Conservation (phyloP, 768 basidiomycete species). For the Rhizopogon salebrosus region DNA sequence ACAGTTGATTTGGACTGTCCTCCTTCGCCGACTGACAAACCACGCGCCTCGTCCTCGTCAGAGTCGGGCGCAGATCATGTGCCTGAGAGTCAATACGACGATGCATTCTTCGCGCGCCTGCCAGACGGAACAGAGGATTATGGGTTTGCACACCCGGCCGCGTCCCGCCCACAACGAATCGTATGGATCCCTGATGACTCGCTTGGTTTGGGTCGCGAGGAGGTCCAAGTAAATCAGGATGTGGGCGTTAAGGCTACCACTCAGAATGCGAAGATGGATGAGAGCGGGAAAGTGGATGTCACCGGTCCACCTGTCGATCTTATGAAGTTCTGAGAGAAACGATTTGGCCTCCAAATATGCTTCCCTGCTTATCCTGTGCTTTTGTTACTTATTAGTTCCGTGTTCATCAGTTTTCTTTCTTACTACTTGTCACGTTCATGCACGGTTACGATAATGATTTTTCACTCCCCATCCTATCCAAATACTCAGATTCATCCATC, state of each 20-base stretch:
- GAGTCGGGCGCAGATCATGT: slow-evolving; percentile 2
- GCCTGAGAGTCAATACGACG: slow-evolving; percentile 9
- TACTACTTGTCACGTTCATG: not conserved
- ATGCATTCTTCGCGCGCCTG: slow-evolving; percentile 20
- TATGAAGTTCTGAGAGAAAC: slow-evolving; percentile 22
- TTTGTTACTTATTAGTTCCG: not conserved
- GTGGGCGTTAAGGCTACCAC: slow-evolving; percentile 47
- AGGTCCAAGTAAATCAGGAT: slow-evolving; percentile 50
- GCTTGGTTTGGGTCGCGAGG: slow-evolving; percentile 57
- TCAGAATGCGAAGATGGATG: slow-evolving; percentile 53
- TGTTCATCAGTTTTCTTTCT: not conserved
- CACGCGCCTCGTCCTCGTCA: not conserved
- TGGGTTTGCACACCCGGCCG: slow-evolving; percentile 87
- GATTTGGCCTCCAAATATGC: not conserved
- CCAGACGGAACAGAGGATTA: slow-evolving; percentile 34
- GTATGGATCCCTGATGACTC: slow-evolving; percentile 84
- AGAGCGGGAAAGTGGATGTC: slow-evolving; percentile 47
- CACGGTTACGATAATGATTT: too few relatives aligned
- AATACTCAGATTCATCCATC: not conserved
- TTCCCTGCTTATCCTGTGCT: not conserved
- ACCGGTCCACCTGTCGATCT: slow-evolving; percentile 19
- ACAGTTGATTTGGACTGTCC: slow-evolving; percentile 5
- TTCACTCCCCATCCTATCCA: not conserved
- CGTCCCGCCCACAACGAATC: slow-evolving; percentile 62
- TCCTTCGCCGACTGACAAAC: slow-evolving; percentile 5